Evolutionary conservation across 805 yeast genomes (phyloP).

Genomic region (Kuraishia molischiana): DNA sequence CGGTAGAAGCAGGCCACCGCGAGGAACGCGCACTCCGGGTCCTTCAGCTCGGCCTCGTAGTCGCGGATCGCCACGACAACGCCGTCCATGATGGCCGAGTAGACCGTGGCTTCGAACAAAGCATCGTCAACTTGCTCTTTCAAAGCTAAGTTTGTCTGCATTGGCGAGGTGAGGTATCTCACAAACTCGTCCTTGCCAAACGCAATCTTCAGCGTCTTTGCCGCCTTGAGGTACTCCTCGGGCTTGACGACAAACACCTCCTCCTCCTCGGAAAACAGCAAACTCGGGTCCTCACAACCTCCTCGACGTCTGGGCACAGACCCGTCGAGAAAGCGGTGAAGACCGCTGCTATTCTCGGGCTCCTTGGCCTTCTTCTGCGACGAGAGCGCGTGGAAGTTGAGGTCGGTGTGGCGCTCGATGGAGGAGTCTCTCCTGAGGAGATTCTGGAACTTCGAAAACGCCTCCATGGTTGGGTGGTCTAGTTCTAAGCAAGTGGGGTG

Average conservation of each 20-base stretch:
- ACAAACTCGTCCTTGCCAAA: conserved; percentile 47
- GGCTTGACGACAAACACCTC: conserved; percentile 15
- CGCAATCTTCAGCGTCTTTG: conserved; percentile 40
- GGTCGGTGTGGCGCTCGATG: neutral
- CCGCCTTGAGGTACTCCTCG: conserved; percentile 43
- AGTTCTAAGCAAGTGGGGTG: too few relatives aligned
- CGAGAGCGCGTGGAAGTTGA: neutral
- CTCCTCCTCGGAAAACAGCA: neutral
- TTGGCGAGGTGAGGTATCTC: conserved; percentile 35
- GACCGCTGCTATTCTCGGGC: neutral
- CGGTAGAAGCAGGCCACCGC: conserved; percentile 44
- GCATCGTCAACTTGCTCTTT: conserved; percentile 36
- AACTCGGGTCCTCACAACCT: neutral
- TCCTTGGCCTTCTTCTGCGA: neutral
- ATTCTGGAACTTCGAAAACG: neutral
- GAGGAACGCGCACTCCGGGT: conserved; percentile 32
- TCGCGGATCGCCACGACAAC: conserved; percentile 43
- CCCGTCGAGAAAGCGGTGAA: neutral
- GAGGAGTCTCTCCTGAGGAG: neutral
- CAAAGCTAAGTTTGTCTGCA: conserved; percentile 17
- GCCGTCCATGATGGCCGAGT: conserved; percentile 40
- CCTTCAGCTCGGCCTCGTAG: conserved; percentile 25
- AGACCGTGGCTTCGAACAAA: conserved; percentile 42
- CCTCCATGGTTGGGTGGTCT: neutral
- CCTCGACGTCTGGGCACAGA: neutral